Percentiles rank a stretch among this genome's conserved stretches.
phyloP scores from a whole-genome alignment of 1,284 basidiomycete genomes.

The Pseudozyma hubeiensis region DNA sequence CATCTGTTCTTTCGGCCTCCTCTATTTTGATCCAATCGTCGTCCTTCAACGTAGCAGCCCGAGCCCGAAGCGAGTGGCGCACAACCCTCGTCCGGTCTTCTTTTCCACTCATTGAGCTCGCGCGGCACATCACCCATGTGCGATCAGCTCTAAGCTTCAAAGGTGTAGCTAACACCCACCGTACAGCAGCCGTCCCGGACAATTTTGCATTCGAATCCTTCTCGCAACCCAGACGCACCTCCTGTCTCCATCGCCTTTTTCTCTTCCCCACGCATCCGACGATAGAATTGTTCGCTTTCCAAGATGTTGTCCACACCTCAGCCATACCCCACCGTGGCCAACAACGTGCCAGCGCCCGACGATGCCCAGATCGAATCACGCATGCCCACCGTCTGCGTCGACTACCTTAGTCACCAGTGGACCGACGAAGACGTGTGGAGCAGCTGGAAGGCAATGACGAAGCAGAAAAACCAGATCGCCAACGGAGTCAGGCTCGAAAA shows the following conservation, averaged over 20 bases:
- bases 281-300: slow-evolving; percentile 15
- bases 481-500: slow-evolving; percentile 96
- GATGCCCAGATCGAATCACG: slow-evolving; percentile 66
- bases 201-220: slow-evolving; percentile 7
- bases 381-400: slow-evolving; percentile 74
- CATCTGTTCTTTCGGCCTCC: no score
- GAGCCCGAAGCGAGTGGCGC: neutral
- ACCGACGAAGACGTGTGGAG: slow-evolving; percentile 98
- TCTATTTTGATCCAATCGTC: no score
- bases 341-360: slow-evolving; percentile 63
- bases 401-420: slow-evolving; percentile 90
- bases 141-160: slow-evolving; percentile 18
- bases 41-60: no score
- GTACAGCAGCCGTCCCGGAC: slow-evolving; percentile 10
- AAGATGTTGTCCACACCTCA: slow-evolving; percentile 67
- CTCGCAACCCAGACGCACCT: slow-evolving; percentile 1
- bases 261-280: neutral
- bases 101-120: slow-evolving; percentile 3
- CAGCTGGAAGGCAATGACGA: slow-evolving; percentile 97
- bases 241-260: neutral
- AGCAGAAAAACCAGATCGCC: slow-evolving; percentile 96
- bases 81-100: neutral
- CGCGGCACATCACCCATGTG: slow-evolving; percentile 19
- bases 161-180: slow-evolving; percentile 31
- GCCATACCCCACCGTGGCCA: slow-evolving; percentile 64